Percentiles rank a stretch among this genome's conserved stretches.
phyloP scores from a whole-genome alignment of 768 basidiomycete genomes.

The Mrakia frigida region DNA sequence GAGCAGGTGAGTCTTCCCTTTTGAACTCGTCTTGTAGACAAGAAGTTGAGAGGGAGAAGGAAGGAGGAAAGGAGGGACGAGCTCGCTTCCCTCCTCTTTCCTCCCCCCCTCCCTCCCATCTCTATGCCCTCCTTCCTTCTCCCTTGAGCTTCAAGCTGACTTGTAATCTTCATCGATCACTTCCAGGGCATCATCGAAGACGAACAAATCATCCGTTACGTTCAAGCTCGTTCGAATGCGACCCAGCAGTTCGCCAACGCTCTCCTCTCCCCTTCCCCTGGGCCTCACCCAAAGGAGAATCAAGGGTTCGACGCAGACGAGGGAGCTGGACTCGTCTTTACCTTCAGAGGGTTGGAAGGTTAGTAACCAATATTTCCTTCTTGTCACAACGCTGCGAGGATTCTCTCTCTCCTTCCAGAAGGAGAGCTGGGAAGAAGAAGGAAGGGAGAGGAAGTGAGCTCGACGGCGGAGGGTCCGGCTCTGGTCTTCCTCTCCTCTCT shows the following conservation, averaged over 20 bases:
- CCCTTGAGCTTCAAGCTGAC: not conserved
- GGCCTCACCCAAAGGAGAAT: not conserved
- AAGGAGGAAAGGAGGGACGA: not conserved
- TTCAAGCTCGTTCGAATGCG: not conserved
- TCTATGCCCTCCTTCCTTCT: not conserved
- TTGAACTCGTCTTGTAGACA: not conserved
- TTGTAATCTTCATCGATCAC: not conserved
- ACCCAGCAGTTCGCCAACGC: conserved; percentile 5
- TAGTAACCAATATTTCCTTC: not conserved
- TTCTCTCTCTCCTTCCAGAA: not conserved
- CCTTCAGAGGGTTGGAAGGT: conserved; percentile 29
- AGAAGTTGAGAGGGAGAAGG: not conserved
- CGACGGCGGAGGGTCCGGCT: not conserved
- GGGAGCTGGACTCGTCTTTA: conserved; percentile 24
- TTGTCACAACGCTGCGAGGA: no score
- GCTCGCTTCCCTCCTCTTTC: not conserved
- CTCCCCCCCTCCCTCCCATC: not conserved
- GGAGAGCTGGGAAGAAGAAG: not conserved
- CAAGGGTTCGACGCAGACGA: conserved; percentile 26
- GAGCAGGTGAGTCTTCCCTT: conserved; percentile 26
- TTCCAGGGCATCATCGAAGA: conserved; percentile 24
- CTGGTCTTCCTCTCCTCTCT: no score
- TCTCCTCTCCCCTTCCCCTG: not conserved
- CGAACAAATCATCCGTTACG: conserved; percentile 23
- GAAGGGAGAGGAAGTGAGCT: not conserved